Conservation (phyloP, 495 filamentous ascomycete species). For the Penicillium canescens region DNA sequence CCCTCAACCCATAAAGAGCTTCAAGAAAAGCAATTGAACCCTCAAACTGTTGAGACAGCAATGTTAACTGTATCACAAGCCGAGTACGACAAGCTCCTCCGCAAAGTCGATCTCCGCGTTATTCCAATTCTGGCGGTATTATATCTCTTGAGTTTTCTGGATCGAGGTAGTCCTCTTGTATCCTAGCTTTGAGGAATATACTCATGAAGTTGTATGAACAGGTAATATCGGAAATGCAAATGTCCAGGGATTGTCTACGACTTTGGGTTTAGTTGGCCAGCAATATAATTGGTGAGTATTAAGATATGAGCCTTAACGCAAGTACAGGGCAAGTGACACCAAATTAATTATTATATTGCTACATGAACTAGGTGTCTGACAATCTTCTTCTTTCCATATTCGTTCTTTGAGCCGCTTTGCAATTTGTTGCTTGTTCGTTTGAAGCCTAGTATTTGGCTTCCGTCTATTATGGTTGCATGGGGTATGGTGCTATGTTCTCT, state of each 20-base stretch:
- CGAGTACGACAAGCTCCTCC: constrained; percentile 5
- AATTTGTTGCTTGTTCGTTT: constrained; percentile 66
- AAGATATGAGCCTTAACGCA: too few species aligned
- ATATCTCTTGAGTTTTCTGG: constrained; percentile 11
- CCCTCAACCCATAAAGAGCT: too few species aligned
- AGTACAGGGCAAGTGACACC: too few species aligned
- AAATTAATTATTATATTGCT: too few species aligned
- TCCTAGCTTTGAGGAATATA: neutral
- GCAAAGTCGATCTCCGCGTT: constrained; percentile 13
- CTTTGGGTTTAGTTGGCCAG: constrained; percentile 5
- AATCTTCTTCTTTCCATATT: constrained; percentile 65
- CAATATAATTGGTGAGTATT: constrained; percentile 12
- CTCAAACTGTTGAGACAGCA: neutral
- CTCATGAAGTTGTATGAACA: neutral
- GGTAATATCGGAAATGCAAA: constrained; percentile 15
- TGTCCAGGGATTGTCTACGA: constrained; percentile 6
- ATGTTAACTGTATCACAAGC: neutral
- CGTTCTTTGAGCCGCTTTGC: constrained; percentile 61
- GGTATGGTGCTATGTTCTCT: constrained; percentile 16
- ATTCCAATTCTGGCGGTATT: constrained; percentile 9
- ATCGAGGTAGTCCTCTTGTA: neutral
- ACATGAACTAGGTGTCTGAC: constrained; percentile 33
- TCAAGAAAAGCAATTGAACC: too few species aligned
- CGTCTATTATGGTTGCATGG: constrained; percentile 53
- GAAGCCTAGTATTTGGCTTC: constrained; percentile 58